phyloP scores from a whole-genome alignment of 1,139 yeast genomes.

The Eremothecium coryli region DNA sequence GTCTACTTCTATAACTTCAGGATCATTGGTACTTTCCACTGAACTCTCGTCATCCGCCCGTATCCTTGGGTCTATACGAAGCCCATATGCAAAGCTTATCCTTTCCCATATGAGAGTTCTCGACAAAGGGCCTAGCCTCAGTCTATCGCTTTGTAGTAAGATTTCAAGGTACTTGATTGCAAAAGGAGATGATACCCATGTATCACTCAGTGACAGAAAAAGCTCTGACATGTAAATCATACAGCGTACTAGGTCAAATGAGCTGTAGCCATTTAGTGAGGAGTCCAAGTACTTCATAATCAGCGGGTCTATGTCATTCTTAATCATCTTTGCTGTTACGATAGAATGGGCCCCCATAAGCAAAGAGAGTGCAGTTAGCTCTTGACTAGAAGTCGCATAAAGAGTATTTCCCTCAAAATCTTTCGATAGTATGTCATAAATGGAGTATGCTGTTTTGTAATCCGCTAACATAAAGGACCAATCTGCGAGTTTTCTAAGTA shows the following conservation, averaged over 20 bases:
- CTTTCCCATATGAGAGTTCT: conserved; percentile 42
- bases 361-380: conserved; percentile 71
- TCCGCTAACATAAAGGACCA: conserved; percentile 86
- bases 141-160: conserved; percentile 28
- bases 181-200: conserved; percentile 35
- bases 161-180: conserved; percentile 34
- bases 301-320: conserved; percentile 49
- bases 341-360: conserved; percentile 61
- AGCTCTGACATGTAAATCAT: conserved; percentile 32
- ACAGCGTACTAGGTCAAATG: conserved; percentile 31
- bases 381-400: conserved; percentile 77
- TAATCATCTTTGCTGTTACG: conserved; percentile 50
- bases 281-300: conserved; percentile 31
- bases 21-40: conserved; percentile 6
- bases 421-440: conserved; percentile 73
- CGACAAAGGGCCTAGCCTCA: conserved; percentile 25
- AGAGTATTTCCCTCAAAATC: conserved; percentile 44
- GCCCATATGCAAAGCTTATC: conserved; percentile 36
- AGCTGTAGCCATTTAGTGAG: not conserved
- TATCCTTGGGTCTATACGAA: conserved; percentile 27
- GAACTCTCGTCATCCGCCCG: conserved; percentile 15
- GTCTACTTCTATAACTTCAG: conserved; percentile 12
- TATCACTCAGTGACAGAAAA: conserved; percentile 33
- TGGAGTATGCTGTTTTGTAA: conserved; percentile 73
- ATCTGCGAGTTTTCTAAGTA: conserved; percentile 76